Percentiles rank a stretch among this genome's conserved stretches.
phyloP scores from a whole-genome alignment of 83 land plant genomes.

The Picea abies region DNA sequence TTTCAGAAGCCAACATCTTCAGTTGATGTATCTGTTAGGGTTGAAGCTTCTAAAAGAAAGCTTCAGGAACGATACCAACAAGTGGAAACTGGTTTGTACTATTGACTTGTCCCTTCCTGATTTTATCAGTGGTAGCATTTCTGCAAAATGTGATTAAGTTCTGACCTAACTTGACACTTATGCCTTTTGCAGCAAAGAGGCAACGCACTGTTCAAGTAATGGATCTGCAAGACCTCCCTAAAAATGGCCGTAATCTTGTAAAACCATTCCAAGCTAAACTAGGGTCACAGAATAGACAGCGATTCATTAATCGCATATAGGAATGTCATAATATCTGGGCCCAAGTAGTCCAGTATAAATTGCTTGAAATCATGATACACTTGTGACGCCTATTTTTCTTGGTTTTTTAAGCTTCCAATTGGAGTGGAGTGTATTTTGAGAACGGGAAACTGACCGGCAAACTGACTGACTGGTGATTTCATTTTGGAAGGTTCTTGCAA shows the following conservation, averaged over 20 bases:
- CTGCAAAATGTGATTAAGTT: constrained; percentile 4
- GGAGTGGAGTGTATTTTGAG: too few relatives aligned
- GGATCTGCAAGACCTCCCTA: constrained; percentile 71
- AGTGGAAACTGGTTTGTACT: constrained; percentile 65
- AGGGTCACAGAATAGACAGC: constrained; percentile 36
- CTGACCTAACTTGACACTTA: neutral
- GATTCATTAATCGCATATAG: constrained; percentile 3
- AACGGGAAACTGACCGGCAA: too few relatives aligned
- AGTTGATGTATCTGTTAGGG: constrained; percentile 46
- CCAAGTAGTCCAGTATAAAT: too few relatives aligned
- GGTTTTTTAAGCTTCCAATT: too few relatives aligned
- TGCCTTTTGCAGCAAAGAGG: constrained; percentile 64
- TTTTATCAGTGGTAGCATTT: neutral
- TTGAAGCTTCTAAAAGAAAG: constrained; percentile 69
- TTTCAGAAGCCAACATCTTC: constrained; percentile 40
- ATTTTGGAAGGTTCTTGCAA: too few relatives aligned
- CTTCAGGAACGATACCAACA: constrained; percentile 78
- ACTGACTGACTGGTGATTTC: too few relatives aligned
- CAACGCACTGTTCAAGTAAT: constrained; percentile 78
- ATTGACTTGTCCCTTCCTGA: neutral
- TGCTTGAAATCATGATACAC: too few relatives aligned
- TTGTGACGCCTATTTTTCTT: too few relatives aligned
- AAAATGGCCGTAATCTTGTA: constrained; percentile 36
- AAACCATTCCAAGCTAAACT: constrained; percentile 25
- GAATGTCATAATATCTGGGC: too few relatives aligned